Evolutionary conservation across 805 yeast species (phyloP).

Genomic region (Yarrowia deformans): DNA sequence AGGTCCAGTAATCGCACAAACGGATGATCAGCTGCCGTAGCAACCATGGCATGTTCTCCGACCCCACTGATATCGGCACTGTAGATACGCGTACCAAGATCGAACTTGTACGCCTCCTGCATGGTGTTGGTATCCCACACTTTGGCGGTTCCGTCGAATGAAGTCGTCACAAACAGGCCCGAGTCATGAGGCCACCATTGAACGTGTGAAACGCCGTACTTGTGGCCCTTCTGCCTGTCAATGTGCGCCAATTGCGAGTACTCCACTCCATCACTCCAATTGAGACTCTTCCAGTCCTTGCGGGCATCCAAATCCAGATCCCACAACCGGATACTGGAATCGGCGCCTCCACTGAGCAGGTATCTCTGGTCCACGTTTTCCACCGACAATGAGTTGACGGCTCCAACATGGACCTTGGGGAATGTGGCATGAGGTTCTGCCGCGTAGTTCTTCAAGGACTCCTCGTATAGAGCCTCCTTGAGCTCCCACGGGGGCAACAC

Average conservation of each 20-base stretch:
- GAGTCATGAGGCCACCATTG: conserved; percentile 91
- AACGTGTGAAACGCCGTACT: conserved; percentile 73
- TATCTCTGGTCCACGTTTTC: conserved; percentile 58
- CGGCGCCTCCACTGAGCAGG: conserved; percentile 76
- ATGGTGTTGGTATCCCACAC: conserved; percentile 81
- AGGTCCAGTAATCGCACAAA: conserved; percentile 74
- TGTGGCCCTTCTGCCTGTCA: conserved; percentile 57
- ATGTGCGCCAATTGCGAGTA: conserved; percentile 27
- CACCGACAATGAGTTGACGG: conserved; percentile 67
- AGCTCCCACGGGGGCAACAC: conserved; percentile 32
- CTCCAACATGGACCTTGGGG: conserved; percentile 50
- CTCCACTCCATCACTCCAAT: conserved; percentile 40
- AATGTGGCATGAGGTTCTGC: conserved; percentile 41
- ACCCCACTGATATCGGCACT: conserved; percentile 66
- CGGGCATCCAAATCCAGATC: conserved; percentile 53
- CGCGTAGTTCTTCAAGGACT: conserved; percentile 21
- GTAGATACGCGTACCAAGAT: conserved; percentile 67
- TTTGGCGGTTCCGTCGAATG: conserved; percentile 78
- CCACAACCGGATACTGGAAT: conserved; percentile 73
- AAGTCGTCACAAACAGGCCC: conserved; percentile 83
- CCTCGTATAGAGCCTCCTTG: conserved; percentile 39
- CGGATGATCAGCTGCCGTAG: conserved; percentile 74
- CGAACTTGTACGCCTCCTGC: conserved; percentile 70
- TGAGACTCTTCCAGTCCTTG: conserved; percentile 41
- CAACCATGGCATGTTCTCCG: conserved; percentile 62